Base-by-base conservation (phyloP, 192 early-diverging fungal species). In the Backusella tarrabulga region DNA sequence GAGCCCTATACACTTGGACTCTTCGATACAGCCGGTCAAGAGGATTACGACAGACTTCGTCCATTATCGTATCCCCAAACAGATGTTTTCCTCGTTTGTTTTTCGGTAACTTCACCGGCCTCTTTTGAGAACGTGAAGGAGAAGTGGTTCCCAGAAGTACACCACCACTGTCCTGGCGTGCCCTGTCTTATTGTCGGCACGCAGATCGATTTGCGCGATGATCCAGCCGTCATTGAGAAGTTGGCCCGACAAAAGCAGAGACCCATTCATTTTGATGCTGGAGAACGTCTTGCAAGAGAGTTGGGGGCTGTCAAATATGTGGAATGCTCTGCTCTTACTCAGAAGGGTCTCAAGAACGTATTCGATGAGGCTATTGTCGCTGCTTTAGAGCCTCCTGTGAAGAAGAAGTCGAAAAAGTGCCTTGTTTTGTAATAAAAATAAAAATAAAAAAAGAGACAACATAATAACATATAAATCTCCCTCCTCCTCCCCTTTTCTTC, bases 131-230 rank as follows among this genome's bases (percentile, higher is more conserved):
- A 98, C 88, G 95, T 97, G 11, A 92, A 93, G 77, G 95, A 97
- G 81, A 98, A 98, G 81, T 98, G 96, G 97, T 91, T 97, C 81
- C 96, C 96, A 17, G 97, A 98, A 87, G 95, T 97, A 46, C 93
- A 93, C 73, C 97, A 98, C 79, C 96, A 97, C 83, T 97, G 95
- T 87, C 97, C 97, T 9, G 95, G 95, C 60, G 96, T 98, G 32
- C 95, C 97, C 66, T 97, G 95, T 81, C 82, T 98, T 80, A 92
- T 98, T 86, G 97, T 98, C 34, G 97, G 97, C 32, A 97, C 97
- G 1, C 86, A 90, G 44, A 86, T 96, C 63, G 97, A 98, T 93
- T 87, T 96, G 82, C 90, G 95, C 34, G 93, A 96, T 71, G 95
- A 97, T 84, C 80, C 88, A n/a, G 85, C 84, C 6, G 89, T 91